Evolutionary conservation across 2,329 filamentous ascomycete genomes (phyloP), one percentile per base, ranked within the genome.

Genomic region (Pseudogymnoascus sp.): DNA sequence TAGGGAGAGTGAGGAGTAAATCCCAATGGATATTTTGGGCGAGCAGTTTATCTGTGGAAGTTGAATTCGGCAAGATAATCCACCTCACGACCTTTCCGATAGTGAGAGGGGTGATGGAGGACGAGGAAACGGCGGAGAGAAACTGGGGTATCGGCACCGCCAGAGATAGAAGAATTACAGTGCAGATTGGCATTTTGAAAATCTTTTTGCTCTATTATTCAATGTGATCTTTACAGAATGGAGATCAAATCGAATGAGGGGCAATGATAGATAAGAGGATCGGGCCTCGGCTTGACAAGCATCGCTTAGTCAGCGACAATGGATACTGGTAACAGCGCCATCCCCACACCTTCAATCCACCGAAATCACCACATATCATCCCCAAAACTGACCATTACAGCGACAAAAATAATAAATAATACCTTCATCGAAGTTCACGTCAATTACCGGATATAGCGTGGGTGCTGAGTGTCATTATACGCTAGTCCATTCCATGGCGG

Each of bases 141-240:
- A 77, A 80, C 26, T 69, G 65, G 3, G 71, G 59, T 18, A 74
- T 66, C 5, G 71, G 65, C 37, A 69, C 65, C 23, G 66, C 64
- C 23, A 81, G 73, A 26, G 74, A 70, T 52, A 80, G 63, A 60
- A 80, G 74, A 64, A 77, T 71, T 52, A 80, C 65, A 2, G 76
- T 76, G 63, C 74, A 76, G 62, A 79, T 71, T 58, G 77, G 77
- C 77, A 81, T 81, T n/a, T 39, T 58, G 70, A 15, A 41, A 7
- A 34, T 59, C 30, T 30, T 18, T 8, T 52, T 52, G 18, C 23
- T 33, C 15, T 30, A 7, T 30, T 30, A 18, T 52, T 52, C 45
- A 30, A 52, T 19, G 45, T 52, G 26, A 52, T 30, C 21, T 52
- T 19, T 30, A 52, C 23, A 13, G 13, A 10, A 10, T 52, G 19